phyloP scores from a whole-genome alignment of 2,329 filamentous ascomycete species.

The Sporothrix curviconia region DNA sequence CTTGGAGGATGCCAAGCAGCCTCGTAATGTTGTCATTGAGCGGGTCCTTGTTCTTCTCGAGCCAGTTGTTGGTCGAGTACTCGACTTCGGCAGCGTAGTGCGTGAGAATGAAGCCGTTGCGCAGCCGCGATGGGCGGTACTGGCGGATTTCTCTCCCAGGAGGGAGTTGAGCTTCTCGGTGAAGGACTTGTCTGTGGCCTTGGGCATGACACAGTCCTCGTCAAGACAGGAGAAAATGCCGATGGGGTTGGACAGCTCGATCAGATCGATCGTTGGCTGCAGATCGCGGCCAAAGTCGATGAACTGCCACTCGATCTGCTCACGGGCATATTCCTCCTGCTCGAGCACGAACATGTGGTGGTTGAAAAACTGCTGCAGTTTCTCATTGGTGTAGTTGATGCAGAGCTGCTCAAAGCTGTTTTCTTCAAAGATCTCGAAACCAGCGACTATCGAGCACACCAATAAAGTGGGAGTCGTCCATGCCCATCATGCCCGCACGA shows the following conservation, averaged over 20 bases:
- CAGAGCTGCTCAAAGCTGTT: conserved; percentile 99
- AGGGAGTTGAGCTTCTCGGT: conserved; percentile 95
- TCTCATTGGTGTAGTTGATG: conserved; percentile 99
- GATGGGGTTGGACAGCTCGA: conserved; percentile 92
- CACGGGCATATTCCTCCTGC: conserved; percentile 93
- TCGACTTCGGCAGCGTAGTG: conserved; percentile 98
- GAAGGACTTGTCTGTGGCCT: conserved; percentile 93
- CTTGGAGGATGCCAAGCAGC: conserved; percentile 71
- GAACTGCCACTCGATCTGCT: conserved; percentile 99
- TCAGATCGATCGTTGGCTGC: conserved; percentile 95
- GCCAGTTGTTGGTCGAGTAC: conserved; percentile 89
- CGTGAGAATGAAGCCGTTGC: conserved; percentile 89
- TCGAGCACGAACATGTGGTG: conserved; percentile 99
- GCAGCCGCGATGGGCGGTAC: conserved; percentile 80
- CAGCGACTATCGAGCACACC: conserved; percentile 97
- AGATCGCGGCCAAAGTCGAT: conserved; percentile 97
- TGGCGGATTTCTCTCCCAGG: conserved; percentile 93
- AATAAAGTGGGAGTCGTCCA: conserved; percentile 91
- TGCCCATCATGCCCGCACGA: conserved; percentile 69
- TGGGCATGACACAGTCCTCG: conserved; percentile 98
- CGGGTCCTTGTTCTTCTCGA: conserved; percentile 99
- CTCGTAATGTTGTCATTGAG: conserved; percentile 95
- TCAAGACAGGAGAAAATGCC: conserved; percentile 98
- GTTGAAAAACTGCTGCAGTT: conserved; percentile 98
- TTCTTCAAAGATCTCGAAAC: conserved; percentile 96